Base-by-base conservation (phyloP, 148 eudicot genomes). In the Pharnaceum exiguum region DNA sequence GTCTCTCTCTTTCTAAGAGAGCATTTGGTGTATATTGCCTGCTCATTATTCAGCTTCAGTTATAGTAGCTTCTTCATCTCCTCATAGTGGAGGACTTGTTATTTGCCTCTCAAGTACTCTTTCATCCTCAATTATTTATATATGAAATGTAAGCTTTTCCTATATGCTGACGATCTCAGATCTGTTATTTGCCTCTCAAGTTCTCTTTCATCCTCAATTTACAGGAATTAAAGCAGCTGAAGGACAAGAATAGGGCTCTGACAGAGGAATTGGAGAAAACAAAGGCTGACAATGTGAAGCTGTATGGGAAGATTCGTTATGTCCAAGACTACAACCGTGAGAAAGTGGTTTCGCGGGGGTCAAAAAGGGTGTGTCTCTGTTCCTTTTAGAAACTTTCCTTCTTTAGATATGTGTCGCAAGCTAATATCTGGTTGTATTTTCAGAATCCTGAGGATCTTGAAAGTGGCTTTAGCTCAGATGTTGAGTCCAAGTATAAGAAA, bases 401-500 rank as follows among this genome's bases (percentile, higher is more conserved):
- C 48, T 55, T 24, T 10, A 15, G 16, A 57, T 70, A 24, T 25
- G 1, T 64, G 40, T 63, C 58, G 10, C 12, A 13, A 26, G 69
- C 56, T 48, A 28, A 57, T 39, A 21, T 44, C 29, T 52, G 46
- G 42, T 19, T 69, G 33, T 18, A 42, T 73, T 83, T 46, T 65
- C 89, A 94, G 99, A 74, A 67, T 54, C 68, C 84, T 30, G 99
- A 89, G 59, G 99, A 94, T 71, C 65, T 89, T 26, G 99, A 94
- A 75, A 79, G 93, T 75, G 96, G 99, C 46, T 79, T 88, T 76
- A 62, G 79, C 78, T 88, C 96, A 30, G 99, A 94, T 75, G 99
- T 94, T 63, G 99, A 94, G 73, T 83, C 95, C 66, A 94, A 94
- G 82, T 94, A 94, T 69, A 89, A 89, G 80, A 94, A 89, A 75